Evolutionary conservation across 805 yeast genomes (phyloP).

Genomic region (Wickerhamomyces chaumierensis): DNA sequence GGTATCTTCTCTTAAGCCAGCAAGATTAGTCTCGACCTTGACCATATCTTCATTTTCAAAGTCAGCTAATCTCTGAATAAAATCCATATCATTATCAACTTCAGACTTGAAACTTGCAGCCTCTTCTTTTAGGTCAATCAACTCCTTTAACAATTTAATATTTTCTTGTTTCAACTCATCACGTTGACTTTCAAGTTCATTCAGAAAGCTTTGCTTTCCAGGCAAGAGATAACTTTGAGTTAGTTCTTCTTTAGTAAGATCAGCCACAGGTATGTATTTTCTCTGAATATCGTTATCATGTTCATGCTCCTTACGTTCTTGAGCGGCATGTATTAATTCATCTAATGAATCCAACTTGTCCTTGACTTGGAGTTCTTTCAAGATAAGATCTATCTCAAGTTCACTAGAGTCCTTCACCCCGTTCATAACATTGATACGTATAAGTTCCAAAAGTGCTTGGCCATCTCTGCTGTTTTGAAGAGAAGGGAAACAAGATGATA

Average conservation of each 20-base stretch:
- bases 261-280: neutral
- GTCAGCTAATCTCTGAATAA: neutral
- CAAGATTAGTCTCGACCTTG: neutral
- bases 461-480: neutral
- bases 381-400: neutral
- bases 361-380: neutral
- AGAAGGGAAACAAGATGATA: neutral
- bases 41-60: neutral
- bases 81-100: neutral
- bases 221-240: neutral
- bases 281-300: neutral
- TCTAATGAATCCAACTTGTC: neutral
- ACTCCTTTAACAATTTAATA: neutral
- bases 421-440: neutral
- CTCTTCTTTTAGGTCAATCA: neutral
- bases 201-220: neutral
- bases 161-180: neutral
- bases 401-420: neutral
- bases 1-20: neutral
- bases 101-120: neutral
- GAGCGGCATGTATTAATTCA: conserved; percentile 6
- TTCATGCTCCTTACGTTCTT: neutral
- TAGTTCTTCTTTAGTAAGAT: neutral
- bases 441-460: neutral
- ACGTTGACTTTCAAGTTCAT: neutral